Percentiles rank a stretch among this genome's conserved stretches.
Conservation (phyloP, 352 stramenopile species). For the Phytophthora sansomeana region DNA sequence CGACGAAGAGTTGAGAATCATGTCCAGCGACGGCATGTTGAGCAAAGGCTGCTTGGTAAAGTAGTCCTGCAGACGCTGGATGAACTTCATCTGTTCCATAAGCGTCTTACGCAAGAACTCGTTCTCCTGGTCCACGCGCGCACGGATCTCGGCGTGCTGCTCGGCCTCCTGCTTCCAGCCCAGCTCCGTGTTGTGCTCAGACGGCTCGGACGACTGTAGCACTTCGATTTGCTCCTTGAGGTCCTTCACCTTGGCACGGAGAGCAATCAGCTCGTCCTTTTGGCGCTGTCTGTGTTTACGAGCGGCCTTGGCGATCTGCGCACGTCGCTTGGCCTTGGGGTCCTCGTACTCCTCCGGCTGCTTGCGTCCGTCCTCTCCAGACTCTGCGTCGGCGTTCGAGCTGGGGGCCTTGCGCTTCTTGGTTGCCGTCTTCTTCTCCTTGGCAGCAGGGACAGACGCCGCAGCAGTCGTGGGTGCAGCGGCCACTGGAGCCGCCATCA, state of each 20-base stretch:
- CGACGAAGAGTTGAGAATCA: slow-evolving; percentile 86
- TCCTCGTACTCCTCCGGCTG: slow-evolving; percentile 83
- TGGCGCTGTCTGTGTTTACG: slow-evolving; percentile 90
- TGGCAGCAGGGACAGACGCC: slow-evolving; percentile 29
- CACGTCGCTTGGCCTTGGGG: slow-evolving; percentile 86
- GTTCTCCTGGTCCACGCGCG: slow-evolving; percentile 90
- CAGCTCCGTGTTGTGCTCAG: slow-evolving; percentile 90
- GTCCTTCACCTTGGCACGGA: slow-evolving; percentile 90
- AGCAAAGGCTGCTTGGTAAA: slow-evolving; percentile 91
- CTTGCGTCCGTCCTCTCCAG: slow-evolving; percentile 67
- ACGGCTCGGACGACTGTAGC: slow-evolving; percentile 87
- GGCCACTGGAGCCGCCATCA: slow-evolving; percentile 14
- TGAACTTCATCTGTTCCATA: slow-evolving; percentile 94
- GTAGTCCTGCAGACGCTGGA: slow-evolving; percentile 90
- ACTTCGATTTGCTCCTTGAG: slow-evolving; percentile 92
- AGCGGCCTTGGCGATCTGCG: slow-evolving; percentile 89
- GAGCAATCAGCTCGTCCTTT: slow-evolving; percentile 88
- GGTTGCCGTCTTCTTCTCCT: slow-evolving; percentile 63
- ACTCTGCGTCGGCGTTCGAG: slow-evolving; percentile 47
- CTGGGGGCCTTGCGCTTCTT: slow-evolving; percentile 84
- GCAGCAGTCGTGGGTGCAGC: slow-evolving; percentile 8
- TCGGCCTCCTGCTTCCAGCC: slow-evolving; percentile 91
- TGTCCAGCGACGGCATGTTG: slow-evolving; percentile 88
- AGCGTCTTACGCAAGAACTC: slow-evolving; percentile 90
- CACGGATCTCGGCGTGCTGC: slow-evolving; percentile 88